Evolutionary conservation across 768 basidiomycete species (phyloP), one percentile per base, ranked within the genome.

Genomic region (Hemileccinum impolitum): DNA sequence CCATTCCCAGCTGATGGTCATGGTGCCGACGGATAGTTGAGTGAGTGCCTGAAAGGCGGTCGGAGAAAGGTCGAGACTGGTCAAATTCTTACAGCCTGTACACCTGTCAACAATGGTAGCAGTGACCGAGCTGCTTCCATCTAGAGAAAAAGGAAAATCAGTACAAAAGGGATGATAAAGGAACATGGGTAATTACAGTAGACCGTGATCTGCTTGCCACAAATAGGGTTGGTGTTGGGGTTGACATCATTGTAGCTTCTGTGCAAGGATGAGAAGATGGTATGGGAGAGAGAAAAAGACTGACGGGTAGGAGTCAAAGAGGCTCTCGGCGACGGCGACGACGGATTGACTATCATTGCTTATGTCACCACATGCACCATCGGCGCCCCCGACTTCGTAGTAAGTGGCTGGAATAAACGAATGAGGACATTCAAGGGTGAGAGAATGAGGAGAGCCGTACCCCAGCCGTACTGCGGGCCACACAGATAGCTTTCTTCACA

Each of bases 191-290:
- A 68, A 75, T 64, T 68, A 86, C 87, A 87, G 6, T 18, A 52
- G 9, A 69, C 68, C 0, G 18, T 57, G 47, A 86, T 68, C 46
- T 68, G 55, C 58, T 67, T 74, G 56, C 70, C 69, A 62, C 90
- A 92, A 47, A 92, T 64, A 30, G 90, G 87, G 71, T 93, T 90
- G 47, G 54, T 59, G 66, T 91, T 92, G 23, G 89, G 85, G 72
- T 92, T 80, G 6, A 43, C 72, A 21, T 77, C 75, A 15, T 66
- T 44, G 62, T 81, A 85, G 10, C 73, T 77, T 39, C 85, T 88
- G 39, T 7, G 15, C 31, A 13, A 46, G 35, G 37, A 19, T 48
- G 44, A 55, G 54, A 14, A 21, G 25, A 15, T 11, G n/a, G 3
- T 1, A 1, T 0, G 15, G 7, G 15, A 2, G 13, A 37, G 10